Percentiles rank a stretch among this genome's conserved stretches.
Evolutionary conservation across 1,139 yeast species (phyloP).

Genomic region (Candida sp.): DNA sequence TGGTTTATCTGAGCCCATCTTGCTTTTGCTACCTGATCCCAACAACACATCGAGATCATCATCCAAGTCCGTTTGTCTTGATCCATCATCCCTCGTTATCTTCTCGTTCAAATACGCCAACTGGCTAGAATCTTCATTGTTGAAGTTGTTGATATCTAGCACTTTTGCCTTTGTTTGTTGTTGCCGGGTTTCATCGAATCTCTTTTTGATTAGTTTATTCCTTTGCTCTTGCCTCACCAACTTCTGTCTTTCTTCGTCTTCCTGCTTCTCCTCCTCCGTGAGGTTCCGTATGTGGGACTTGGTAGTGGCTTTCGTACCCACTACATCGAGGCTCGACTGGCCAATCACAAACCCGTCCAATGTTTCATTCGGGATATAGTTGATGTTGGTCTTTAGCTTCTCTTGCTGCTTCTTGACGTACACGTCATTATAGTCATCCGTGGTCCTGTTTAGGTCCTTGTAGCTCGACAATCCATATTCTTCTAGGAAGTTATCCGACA

Average conservation of each 20-base stretch:
- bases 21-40: slow-evolving; percentile 6
- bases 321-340: slow-evolving; percentile 14
- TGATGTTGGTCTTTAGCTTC: slow-evolving; percentile 13
- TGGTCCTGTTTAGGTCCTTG: slow-evolving; percentile 25
- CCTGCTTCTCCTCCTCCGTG: slow-evolving; percentile 30
- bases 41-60: slow-evolving; percentile 12
- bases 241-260: slow-evolving; percentile 26
- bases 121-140: slow-evolving; percentile 26
- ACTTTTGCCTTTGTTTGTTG: slow-evolving; percentile 23
- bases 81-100: slow-evolving; percentile 16
- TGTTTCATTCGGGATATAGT: slow-evolving; percentile 1
- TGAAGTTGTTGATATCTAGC: slow-evolving; percentile 42
- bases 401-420: slow-evolving; percentile 22
- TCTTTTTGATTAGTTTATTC: slow-evolving; percentile 32
- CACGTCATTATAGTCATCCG: slow-evolving; percentile 34
- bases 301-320: slow-evolving; percentile 13
- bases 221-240: slow-evolving; percentile 31
- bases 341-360: slow-evolving; percentile 45
- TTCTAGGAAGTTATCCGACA: slow-evolving; percentile 38
- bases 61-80: slow-evolving; percentile 3
- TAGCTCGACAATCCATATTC: slow-evolving; percentile 46
- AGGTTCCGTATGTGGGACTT: slow-evolving; percentile 19
- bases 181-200: slow-evolving; percentile 21
- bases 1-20: background rate
- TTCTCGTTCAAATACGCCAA: slow-evolving; percentile 30